Evolutionary conservation across 495 filamentous ascomycete species (phyloP), one percentile per base, ranked within the genome.

Genomic region (Cairneyella variabilis): DNA sequence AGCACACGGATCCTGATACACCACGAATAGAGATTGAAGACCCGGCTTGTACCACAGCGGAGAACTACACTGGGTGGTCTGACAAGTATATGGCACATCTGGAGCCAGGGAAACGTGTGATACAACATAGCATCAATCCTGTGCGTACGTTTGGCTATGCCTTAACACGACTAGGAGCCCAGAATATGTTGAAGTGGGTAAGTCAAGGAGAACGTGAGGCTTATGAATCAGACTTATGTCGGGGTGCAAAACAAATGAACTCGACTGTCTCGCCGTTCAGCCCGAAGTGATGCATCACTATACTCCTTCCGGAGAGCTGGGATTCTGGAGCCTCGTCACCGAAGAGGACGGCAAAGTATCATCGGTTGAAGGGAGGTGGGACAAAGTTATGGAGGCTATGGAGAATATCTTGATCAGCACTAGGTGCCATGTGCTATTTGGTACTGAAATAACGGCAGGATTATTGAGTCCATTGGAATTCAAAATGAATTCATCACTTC

Each of bases 261-360:
- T 64, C 9, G 51, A 48, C 14, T 62, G 59, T 22, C n/a, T 62
- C 11, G 45, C 57, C 12, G 62, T 64, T 48, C 58, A 62, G 45
- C 62, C 59, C 3, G 58, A 64, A 28, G 14, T 64, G 36, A 58
- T 62, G 39, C 60, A 64, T 51, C 58, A 64, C 39, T 64, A 64
- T 48, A 54, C 57, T 18, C 61, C 61, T 5, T 58, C 58, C 12
- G 17, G 26, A 10, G 26, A 52, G 10, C 25, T 40, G 4, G 62
- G 62, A 3, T 57, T 59, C 32, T 3, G 53, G 0, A 64, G 59
- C 30, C 39, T 26, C 7, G 59, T 62, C 20, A 52, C 58, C 16
- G 53, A 56, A 34, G 62, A 51, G 10, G 54, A 64, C 18, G 58
- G 50, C n/a, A 44, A 42, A 16, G 49, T 51, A 7, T 42, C 43